Evolutionary conservation across 176 grass and related monocot species (phyloP), one percentile per base, ranked within the genome.

Genomic region (Pontederia paniculata): DNA sequence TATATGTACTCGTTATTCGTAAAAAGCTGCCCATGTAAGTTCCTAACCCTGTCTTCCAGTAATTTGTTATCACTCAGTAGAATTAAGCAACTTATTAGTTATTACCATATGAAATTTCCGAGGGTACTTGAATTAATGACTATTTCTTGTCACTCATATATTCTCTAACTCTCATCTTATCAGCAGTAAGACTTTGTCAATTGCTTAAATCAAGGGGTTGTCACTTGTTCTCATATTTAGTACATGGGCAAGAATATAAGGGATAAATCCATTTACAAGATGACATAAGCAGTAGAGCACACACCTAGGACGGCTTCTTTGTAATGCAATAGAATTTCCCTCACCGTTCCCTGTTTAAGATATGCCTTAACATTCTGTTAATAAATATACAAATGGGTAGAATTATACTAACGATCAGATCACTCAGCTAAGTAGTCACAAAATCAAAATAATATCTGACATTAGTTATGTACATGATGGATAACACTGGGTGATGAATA

Each of bases 361-460:
- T 91, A 91, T 57, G 86, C 93, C 82, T 98, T 98, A 46, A 98
- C 86, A 55, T 88, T 91, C 93, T 98, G 69, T 67, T 23, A 56
- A 66, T 50, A 65, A 43, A 50, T n/a, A 56, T 53, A 60, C 15
- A 50, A 48, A 72, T 12, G 54, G 21, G 67, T 59, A 60, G n/a
- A 14, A 60, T 37, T 17, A 9, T 31, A 20, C 13, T 0, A 5
- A 57, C 15, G 25, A 17, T 51, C n/a, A 12, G 15, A 23, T 57
- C 21, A 4, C 13, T 37, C 12, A 57, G 10, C n/a, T n/a, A n/a
- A n/a, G n/a, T n/a, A n/a, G n/a, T n/a, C n/a, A n/a, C n/a, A 13
- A 57, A 15, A 37, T 18, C 12, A 19, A 5, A 42, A 5, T 12
- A 19, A 10, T 13, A 17, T 42, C 2, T n/a, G 9, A 60, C 17